phyloP scores from a whole-genome alignment of 257 asterid genomes.

The Marsdenia floribunda region DNA sequence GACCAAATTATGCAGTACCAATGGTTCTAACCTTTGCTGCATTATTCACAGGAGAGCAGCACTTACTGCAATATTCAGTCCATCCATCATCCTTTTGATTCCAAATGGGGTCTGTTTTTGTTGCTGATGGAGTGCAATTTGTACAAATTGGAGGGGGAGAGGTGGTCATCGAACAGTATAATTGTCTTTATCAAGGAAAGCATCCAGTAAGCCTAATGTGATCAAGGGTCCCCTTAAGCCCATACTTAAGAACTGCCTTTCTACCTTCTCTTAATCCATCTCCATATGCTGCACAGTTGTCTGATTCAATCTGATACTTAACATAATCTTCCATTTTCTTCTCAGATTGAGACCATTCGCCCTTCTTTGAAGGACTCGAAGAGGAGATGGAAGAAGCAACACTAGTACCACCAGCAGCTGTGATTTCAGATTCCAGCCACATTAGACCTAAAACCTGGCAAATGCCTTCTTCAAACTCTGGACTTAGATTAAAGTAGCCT shows the following conservation, averaged over 20 bases:
- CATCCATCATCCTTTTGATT: no score
- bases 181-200: slow-evolving; percentile 67
- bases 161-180: no score
- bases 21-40: no score
- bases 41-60: no score
- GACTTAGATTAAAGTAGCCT: slow-evolving; percentile 67
- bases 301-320: slow-evolving; percentile 79
- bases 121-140: no score
- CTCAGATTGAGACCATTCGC: slow-evolving; percentile 74
- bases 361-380: slow-evolving; percentile 80
- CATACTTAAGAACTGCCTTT: slow-evolving; percentile 69
- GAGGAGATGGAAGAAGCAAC: slow-evolving; percentile 49
- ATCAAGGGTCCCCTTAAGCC: slow-evolving; percentile 73
- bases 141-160: no score
- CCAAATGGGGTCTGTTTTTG: no score
- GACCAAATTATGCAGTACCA: no score
- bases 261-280: slow-evolving; percentile 85
- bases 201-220: slow-evolving; percentile 72
- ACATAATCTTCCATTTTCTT: slow-evolving; percentile 73
- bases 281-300: slow-evolving; percentile 77
- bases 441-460: slow-evolving; percentile 94
- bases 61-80: no score
- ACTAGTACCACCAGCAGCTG: slow-evolving; percentile 52
- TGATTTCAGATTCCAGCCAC: slow-evolving; percentile 90
- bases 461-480: slow-evolving; percentile 91